Evolutionary conservation across 2,329 filamentous ascomycete genomes (phyloP).

Genomic region (Coniella vitis): DNA sequence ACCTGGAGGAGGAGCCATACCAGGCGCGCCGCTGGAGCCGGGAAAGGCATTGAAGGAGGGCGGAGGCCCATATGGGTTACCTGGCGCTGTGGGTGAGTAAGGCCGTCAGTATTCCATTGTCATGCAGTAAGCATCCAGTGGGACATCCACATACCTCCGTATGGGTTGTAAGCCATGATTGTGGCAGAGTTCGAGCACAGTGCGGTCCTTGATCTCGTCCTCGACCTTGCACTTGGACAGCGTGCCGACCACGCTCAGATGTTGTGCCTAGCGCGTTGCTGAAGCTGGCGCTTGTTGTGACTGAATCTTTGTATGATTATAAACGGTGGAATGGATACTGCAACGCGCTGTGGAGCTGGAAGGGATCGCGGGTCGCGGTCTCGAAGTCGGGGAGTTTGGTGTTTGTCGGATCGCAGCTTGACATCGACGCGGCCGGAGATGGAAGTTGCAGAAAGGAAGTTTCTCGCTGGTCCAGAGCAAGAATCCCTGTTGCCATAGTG

Average conservation of each 20-base stretch:
- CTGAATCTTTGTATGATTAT: neutral
- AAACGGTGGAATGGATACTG: too few relatives aligned
- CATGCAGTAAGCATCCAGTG: neutral
- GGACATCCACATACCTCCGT: constrained; percentile 40
- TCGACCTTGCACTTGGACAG: neutral
- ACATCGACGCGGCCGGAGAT: too few relatives aligned
- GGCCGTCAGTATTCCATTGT: neutral
- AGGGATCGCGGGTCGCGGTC: too few relatives aligned
- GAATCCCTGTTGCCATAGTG: too few relatives aligned
- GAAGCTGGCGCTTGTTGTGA: neutral
- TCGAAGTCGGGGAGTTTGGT: too few relatives aligned
- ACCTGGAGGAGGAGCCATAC: constrained; percentile 72
- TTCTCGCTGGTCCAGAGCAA: neutral
- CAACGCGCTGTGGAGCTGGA: too few relatives aligned
- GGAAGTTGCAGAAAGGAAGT: too few relatives aligned
- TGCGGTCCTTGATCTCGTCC: neutral
- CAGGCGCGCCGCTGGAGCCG: constrained; percentile 50
- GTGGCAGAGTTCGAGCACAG: neutral
- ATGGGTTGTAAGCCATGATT: constrained; percentile 55
- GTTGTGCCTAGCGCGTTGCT: neutral
- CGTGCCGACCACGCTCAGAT: neutral
- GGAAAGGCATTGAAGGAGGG: constrained; percentile 69
- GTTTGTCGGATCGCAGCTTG: neutral
- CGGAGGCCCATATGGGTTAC: constrained; percentile 63
- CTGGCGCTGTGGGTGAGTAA: constrained; percentile 21